phyloP scores from a whole-genome alignment of 257 asterid species.

The Nicotiana undulata region DNA sequence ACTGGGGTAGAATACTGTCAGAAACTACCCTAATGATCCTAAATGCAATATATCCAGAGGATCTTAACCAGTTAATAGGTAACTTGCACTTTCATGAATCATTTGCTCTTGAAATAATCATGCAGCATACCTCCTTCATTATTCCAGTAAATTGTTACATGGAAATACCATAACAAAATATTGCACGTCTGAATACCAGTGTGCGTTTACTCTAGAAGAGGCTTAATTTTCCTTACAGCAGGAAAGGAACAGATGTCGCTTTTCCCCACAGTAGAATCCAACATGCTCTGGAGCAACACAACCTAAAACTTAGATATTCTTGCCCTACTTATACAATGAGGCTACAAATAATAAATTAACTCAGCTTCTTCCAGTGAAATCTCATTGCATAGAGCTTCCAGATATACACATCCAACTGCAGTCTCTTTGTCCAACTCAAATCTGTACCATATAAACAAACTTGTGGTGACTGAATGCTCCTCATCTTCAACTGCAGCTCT shows the following conservation, averaged over 20 bases:
- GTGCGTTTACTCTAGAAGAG: neutral
- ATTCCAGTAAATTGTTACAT: slow-evolving; percentile 15
- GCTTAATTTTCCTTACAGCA: slow-evolving; percentile 20
- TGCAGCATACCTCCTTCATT: slow-evolving; percentile 8
- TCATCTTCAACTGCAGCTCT: slow-evolving; percentile 10
- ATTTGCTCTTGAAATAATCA: neutral
- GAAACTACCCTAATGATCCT: neutral
- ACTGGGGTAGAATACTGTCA: neutral
- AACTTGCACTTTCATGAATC: neutral
- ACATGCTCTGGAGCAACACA: slow-evolving; percentile 3
- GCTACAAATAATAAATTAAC: slow-evolving; percentile 8
- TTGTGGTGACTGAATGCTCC: slow-evolving; percentile 21
- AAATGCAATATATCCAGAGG: neutral
- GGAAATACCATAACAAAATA: slow-evolving; percentile 1
- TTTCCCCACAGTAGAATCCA: neutral
- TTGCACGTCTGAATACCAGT: neutral
- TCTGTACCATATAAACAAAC: slow-evolving; percentile 28
- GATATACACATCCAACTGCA: slow-evolving; percentile 17
- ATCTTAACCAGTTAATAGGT: neutral
- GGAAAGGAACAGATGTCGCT: neutral
- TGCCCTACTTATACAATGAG: slow-evolving; percentile 7
- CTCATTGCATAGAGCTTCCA: slow-evolving; percentile 13
- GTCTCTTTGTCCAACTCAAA: slow-evolving; percentile 22
- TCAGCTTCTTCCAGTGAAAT: slow-evolving; percentile 5
- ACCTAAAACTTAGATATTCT: slow-evolving; percentile 4